Evolutionary conservation across 495 filamentous ascomycete species (phyloP).

Genomic region (Penicillium simplicissimum): DNA sequence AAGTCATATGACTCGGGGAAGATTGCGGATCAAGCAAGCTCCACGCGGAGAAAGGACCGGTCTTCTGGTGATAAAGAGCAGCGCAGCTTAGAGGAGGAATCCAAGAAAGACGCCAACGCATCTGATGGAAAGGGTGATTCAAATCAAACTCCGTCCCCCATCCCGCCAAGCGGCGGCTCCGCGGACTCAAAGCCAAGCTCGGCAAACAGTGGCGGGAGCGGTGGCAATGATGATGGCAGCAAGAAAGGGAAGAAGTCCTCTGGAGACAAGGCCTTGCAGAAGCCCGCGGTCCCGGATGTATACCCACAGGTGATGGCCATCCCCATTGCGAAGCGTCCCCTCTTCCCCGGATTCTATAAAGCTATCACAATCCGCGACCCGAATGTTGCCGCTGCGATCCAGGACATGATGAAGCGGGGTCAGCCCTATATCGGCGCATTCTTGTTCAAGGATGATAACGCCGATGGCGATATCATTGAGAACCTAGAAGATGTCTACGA

Average conservation of each 20-base stretch:
- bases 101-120: slow-evolving; percentile 39
- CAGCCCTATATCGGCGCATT: slow-evolving; percentile 98
- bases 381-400: slow-evolving; percentile 83
- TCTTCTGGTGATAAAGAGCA: slow-evolving; percentile 39
- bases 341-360: slow-evolving; percentile 99
- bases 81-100: slow-evolving; percentile 42
- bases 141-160: slow-evolving; percentile 48
- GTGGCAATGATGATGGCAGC: slow-evolving; percentile 52
- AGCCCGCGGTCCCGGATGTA: slow-evolving; percentile 86
- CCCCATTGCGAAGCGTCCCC: slow-evolving; percentile 90
- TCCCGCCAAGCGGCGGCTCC: slow-evolving; percentile 41
- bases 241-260: slow-evolving; percentile 64
- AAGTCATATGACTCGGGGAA: slow-evolving; percentile 40
- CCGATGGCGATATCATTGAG: slow-evolving; percentile 88
- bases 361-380: slow-evolving; percentile 93
- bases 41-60: slow-evolving; percentile 42
- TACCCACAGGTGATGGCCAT: slow-evolving; percentile 99
- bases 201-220: slow-evolving; percentile 44
- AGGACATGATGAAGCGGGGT: slow-evolving; percentile 96
- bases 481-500: slow-evolving; percentile 87
- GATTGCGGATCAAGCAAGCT: slow-evolving; percentile 30
- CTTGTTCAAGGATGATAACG: slow-evolving; percentile 92
- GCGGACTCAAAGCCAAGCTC: slow-evolving; percentile 52
- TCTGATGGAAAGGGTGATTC: slow-evolving; percentile 45
- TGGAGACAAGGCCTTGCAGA: slow-evolving; percentile 74